Percentiles rank a stretch among this genome's conserved stretches.
These are phyloP conservation scores for Tripterygium wilfordii DNA, from an alignment of 177 flowering plant species.

Conservation along the genomic window DNA sequence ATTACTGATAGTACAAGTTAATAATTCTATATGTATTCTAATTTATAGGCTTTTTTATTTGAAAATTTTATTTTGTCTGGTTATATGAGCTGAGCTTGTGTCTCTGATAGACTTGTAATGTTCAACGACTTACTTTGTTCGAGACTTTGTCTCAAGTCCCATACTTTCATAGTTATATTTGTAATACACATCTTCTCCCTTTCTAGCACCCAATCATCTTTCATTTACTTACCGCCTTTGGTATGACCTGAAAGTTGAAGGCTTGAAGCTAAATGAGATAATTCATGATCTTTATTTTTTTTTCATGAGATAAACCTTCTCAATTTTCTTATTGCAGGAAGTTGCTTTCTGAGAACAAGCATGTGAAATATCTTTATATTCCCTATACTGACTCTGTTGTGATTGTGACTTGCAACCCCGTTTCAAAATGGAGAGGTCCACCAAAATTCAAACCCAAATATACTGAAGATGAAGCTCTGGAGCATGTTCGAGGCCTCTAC, in stretches of 20 bases:
- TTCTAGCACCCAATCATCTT: no score
- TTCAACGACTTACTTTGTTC: neutral
- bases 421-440: slow-evolving; percentile 78
- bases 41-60: no score
- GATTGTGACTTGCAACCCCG: slow-evolving; percentile 89
- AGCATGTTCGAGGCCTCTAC: slow-evolving; percentile 79
- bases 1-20: no score
- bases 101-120: neutral
- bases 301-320: neutral
- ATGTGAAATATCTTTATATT: slow-evolving; percentile 87
- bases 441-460: slow-evolving; percentile 85
- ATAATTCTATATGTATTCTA: no score
- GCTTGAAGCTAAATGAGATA: neutral
- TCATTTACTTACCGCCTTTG: no score
- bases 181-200: no score
- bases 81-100: neutral
- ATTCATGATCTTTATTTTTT: neutral
- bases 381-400: slow-evolving; percentile 94
- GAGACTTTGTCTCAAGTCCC: no score
- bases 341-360: slow-evolving; percentile 86
- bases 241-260: no score
- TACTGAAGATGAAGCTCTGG: slow-evolving; percentile 74
- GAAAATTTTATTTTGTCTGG: no score
- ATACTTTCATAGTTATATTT: no score
- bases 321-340: slow-evolving; percentile 48